phyloP scores from a whole-genome alignment of 2,329 filamentous ascomycete species.

The Peltaster fructicola region DNA sequence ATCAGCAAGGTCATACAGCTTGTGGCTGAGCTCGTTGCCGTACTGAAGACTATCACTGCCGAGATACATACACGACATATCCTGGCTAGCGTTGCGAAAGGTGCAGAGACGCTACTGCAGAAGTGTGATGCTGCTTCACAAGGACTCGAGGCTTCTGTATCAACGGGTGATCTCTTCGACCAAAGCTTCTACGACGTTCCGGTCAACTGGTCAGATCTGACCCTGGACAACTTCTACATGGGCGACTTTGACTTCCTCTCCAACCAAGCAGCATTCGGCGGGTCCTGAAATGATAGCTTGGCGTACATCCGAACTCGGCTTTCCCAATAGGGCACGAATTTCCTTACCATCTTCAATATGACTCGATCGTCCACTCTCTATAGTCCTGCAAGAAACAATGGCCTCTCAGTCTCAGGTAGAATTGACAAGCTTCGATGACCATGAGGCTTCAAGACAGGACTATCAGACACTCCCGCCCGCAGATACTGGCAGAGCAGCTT shows the following conservation, averaged over 20 bases:
- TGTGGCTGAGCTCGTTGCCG: conserved; percentile 10
- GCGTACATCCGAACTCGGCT: neutral
- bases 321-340: too few relatives aligned
- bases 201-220: conserved; percentile 8
- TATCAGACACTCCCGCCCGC: conserved; percentile 13
- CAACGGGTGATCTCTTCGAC: conserved; percentile 6
- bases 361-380: too few relatives aligned
- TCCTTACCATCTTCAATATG: too few relatives aligned
- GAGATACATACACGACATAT: conserved; percentile 16
- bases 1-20: conserved; percentile 12
- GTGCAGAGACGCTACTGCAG: conserved; percentile 12
- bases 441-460: conserved; percentile 1
- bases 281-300: conserved; percentile 11
- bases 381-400: too few relatives aligned
- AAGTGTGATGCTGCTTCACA: conserved; percentile 6
- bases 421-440: too few relatives aligned
- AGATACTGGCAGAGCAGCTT: conserved; percentile 21
- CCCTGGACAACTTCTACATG: conserved; percentile 15
- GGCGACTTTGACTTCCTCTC: conserved; percentile 16
- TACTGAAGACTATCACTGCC: conserved; percentile 13
- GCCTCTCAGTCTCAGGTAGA: too few relatives aligned
- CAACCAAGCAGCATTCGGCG: conserved; percentile 12
- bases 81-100: conserved; percentile 13
- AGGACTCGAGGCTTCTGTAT: neutral
- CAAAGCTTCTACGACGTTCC: conserved; percentile 13